phyloP scores from a whole-genome alignment of 2,329 filamentous ascomycete species.

The Trichoderma afroharzianum region DNA sequence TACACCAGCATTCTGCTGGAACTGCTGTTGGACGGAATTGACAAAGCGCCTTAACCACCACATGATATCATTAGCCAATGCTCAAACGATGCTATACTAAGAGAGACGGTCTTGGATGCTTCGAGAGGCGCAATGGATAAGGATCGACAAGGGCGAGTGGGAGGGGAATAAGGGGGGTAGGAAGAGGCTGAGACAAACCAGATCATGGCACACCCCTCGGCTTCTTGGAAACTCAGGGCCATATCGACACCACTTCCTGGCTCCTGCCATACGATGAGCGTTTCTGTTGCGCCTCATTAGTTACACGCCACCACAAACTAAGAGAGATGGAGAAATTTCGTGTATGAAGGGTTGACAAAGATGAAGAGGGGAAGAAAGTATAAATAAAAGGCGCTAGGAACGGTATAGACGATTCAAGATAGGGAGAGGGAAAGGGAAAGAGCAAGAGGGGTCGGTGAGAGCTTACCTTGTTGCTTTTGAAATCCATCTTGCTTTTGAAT shows the following conservation, averaged over 20 bases:
- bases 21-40: constrained; percentile 74
- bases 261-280: constrained; percentile 97
- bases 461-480: constrained; percentile 90
- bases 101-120: background rate
- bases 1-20: constrained; percentile 57
- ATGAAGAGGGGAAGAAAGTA: background rate
- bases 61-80: background rate
- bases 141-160: background rate
- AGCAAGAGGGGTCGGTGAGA: background rate
- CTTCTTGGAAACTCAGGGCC: constrained; percentile 97
- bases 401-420: background rate
- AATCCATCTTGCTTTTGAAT: constrained; percentile 94
- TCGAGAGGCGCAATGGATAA: background rate
- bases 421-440: background rate
- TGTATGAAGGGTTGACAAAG: background rate
- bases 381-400: background rate
- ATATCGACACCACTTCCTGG: constrained; percentile 80
- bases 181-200: constrained; percentile 57
- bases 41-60: constrained; percentile 74
- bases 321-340: background rate
- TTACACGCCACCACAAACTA: constrained; percentile 15
- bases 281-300: constrained; percentile 58
- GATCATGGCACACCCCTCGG: constrained; percentile 86
- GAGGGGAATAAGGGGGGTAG: too few species aligned
- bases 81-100: background rate